Evolutionary conservation across 208 protist species (phyloP), one percentile per base, ranked within the genome.

Genomic region (Crithidia mellificae): DNA sequence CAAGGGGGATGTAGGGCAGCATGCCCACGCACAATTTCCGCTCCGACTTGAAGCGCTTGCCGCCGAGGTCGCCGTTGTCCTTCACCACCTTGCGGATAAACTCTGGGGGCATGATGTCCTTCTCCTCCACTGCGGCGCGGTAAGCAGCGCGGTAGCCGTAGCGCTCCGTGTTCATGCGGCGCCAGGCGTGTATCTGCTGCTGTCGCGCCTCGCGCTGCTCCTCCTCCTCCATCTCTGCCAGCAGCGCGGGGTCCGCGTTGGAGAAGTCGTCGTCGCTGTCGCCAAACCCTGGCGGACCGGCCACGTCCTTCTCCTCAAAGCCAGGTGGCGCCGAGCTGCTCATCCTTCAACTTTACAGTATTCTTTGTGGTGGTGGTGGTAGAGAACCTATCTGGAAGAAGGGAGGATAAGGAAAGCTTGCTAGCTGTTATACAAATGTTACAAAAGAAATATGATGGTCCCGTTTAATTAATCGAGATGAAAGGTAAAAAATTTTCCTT

Each of bases 1-100:
- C 99, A 58, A 99, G 97, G 14, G 99, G 99, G 46, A 99, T 88
- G 78, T 99, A 99, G 80, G 98, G 97, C 30, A 99, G 80, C 52
- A 99, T 98, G 22, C 98, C 99, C 7, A 99, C 93, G 72, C 99
- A 99, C 22, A 99, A 93, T 63, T 99, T 97, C 47, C 99, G 99
- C 79, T 99, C 98, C 25, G 99, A 92, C 32, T 97, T 94, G 72
- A 99, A 99, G 69, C 99, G 99, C 53, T 96, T 95, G 78, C 88
- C 97, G 20, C 90, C 95, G 85, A 99, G 98, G 85, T 99, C 99
- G 36, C 99, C 99, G 80, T 99, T 99, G 75, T 99, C 98, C 77
- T 99, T 99, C 36, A 99, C 93, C 50, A 99, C 97, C 83, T 99
- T 99, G 46, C 99, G 94, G 19, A 99, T 65, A 64, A 99, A 98